Percentiles rank a stretch among this genome's conserved stretches.
These are phyloP conservation scores for Auricularia auricula-judae DNA, from an alignment of 768 basidiomycete species.

Conservation along the genomic window DNA sequence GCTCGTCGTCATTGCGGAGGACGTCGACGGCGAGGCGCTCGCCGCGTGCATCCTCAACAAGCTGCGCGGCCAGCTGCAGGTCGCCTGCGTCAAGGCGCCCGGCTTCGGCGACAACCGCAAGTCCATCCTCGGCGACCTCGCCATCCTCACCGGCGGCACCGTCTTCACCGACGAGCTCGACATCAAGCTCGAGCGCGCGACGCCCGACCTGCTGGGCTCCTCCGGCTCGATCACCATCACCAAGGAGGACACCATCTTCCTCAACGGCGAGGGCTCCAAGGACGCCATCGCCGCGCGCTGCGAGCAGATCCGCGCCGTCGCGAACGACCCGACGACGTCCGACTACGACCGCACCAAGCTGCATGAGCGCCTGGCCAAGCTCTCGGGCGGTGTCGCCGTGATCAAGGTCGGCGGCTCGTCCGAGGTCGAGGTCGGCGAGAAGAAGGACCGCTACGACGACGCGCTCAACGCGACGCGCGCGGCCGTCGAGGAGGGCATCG, in stretches of 20 bases:
- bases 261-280: constrained; percentile 91
- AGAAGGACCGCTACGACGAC: constrained; percentile 98
- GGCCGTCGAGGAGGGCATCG: constrained; percentile 96
- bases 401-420: constrained; percentile 92
- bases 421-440: constrained; percentile 97
- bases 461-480: constrained; percentile 97
- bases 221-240: constrained; percentile 90
- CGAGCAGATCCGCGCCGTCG: constrained; percentile 84
- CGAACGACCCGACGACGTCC: constrained; percentile 73
- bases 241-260: constrained; percentile 94
- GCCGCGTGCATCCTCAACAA: constrained; percentile 99
- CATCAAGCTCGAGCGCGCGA: constrained; percentile 91
- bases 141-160: constrained; percentile 93
- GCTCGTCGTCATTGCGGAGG: constrained; percentile 93
- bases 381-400: constrained; percentile 93
- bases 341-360: constrained; percentile 94
- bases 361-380: constrained; percentile 94
- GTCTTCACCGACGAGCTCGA: constrained; percentile 96
- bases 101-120: constrained; percentile 99
- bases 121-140: constrained; percentile 91
- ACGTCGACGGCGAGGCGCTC: constrained; percentile 94
- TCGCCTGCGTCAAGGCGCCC: constrained; percentile 91
- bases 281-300: constrained; percentile 84
- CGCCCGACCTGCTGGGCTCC: constrained; percentile 78
- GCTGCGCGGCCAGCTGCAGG: constrained; percentile 93